These are phyloP conservation scores for Pisolithus marmoratus DNA, from an alignment of 768 basidiomycete species.

Conservation along the genomic window DNA sequence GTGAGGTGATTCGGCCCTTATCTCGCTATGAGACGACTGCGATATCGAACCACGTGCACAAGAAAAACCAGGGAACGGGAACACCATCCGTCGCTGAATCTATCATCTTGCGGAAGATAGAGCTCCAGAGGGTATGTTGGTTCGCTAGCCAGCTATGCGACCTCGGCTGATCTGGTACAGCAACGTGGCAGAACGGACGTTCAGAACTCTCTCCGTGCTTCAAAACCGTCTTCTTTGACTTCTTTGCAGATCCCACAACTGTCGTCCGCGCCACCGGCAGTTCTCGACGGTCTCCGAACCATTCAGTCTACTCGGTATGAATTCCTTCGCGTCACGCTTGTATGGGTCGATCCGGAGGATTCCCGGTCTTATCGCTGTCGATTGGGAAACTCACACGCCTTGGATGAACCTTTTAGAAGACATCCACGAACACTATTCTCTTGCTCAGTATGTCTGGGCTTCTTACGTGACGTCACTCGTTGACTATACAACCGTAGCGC, in stretches of 20 bases:
- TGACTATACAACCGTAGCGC: constrained; percentile 38
- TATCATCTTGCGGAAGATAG: constrained; percentile 40
- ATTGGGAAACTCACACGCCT: constrained; percentile 66
- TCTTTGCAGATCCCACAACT: constrained; percentile 25
- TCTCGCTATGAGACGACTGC: constrained; percentile 38
- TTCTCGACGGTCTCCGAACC: constrained; percentile 46
- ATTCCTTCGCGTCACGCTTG: constrained; percentile 63
- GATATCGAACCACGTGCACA: constrained; percentile 22
- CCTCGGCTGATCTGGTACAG: constrained; percentile 5
- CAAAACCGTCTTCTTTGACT: constrained; percentile 7
- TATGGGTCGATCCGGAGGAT: constrained; percentile 34
- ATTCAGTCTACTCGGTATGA: constrained; percentile 62
- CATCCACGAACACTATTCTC: constrained; percentile 55
- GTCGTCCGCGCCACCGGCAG: constrained; percentile 23
- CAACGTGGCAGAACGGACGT: constrained; percentile 17
- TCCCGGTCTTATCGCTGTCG: constrained; percentile 45
- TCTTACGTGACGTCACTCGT: background rate
- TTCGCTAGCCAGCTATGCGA: background rate
- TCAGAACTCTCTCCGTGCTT: background rate
- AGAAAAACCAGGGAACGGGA: constrained; percentile 6
- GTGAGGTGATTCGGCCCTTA: constrained; percentile 34
- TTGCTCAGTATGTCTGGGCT: constrained; percentile 49
- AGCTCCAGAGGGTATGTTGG: constrained; percentile 32
- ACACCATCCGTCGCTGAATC: constrained; percentile 24
- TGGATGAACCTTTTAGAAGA: constrained; percentile 78